Conservation (phyloP, 805 yeast species). For the Tetrapisispora iriomotensis region DNA sequence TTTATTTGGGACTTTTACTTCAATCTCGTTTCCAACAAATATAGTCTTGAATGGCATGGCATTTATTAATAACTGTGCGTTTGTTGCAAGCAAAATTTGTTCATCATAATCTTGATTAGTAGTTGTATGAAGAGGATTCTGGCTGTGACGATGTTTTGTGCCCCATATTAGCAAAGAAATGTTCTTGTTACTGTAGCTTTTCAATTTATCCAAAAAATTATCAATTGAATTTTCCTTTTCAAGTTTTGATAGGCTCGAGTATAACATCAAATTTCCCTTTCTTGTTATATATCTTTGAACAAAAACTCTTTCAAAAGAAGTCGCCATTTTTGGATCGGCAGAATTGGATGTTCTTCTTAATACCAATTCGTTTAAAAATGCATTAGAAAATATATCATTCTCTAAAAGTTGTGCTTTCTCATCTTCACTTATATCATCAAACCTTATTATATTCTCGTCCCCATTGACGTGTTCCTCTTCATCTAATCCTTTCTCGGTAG, state of each 20-base stretch:
- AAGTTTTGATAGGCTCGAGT: constrained; percentile 40
- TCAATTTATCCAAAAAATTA: constrained; percentile 64
- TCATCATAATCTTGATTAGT: neutral
- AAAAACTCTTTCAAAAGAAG: constrained; percentile 76
- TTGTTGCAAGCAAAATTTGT: constrained; percentile 1
- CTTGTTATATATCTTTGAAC: constrained; percentile 63
- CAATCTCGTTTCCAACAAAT: neutral
- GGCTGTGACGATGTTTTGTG: constrained; percentile 32
- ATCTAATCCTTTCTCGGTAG: too few species aligned
- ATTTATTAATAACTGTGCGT: neutral
- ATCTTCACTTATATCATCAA: constrained; percentile 1
- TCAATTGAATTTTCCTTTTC: constrained; percentile 77
- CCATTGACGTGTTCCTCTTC: too few species aligned
- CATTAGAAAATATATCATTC: constrained; percentile 60
- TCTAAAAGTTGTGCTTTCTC: constrained; percentile 1
- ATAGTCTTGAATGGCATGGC: neutral
- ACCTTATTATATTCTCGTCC: neutral
- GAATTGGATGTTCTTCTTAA: constrained; percentile 8
- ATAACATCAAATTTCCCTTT: constrained; percentile 45
- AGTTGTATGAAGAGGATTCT: constrained; percentile 14
- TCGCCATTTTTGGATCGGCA: constrained; percentile 27
- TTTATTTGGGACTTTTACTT: neutral
- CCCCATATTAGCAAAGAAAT: constrained; percentile 70
- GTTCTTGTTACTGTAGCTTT: constrained; percentile 68
- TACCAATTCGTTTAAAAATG: constrained; percentile 37